Evolutionary conservation across 1,139 yeast species (phyloP).

Genomic region (Hyphopichia pseudoburtonii): DNA sequence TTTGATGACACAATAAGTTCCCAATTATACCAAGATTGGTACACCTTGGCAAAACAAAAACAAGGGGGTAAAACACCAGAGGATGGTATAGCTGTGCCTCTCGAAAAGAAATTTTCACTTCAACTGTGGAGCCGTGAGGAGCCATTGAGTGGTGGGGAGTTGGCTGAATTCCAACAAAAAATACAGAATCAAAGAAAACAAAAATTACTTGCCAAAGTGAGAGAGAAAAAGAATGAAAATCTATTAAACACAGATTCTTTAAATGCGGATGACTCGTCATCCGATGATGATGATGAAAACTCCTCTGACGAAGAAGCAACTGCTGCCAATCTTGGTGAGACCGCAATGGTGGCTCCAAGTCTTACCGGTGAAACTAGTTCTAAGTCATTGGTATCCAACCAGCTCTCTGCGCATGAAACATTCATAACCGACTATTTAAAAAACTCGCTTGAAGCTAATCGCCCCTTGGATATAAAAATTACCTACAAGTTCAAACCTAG

Average conservation of each 20-base stretch:
- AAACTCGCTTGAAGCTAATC: conserved; percentile 37
- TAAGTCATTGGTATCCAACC: conserved; percentile 17
- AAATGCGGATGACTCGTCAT: conserved; percentile 38
- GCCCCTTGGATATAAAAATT: conserved; percentile 62
- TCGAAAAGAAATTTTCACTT: conserved; percentile 38
- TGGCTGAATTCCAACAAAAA: conserved; percentile 45
- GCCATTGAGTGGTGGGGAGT: conserved; percentile 48
- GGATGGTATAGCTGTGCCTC: conserved; percentile 60
- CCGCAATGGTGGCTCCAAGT: conserved; percentile 9
- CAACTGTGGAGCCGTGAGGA: conserved; percentile 47
- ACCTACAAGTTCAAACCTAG: conserved; percentile 57
- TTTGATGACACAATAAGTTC: conserved; percentile 27
- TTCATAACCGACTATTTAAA: conserved; percentile 41
- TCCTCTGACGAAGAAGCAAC: conserved; percentile 20
- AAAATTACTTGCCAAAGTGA: conserved; percentile 50
- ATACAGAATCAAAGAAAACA: conserved; percentile 46
- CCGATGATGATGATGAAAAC: conserved; percentile 39
- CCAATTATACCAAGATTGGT: conserved; percentile 60
- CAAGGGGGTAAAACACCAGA: conserved; percentile 40
- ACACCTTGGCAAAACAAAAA: conserved; percentile 33
- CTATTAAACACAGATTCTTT: conserved; percentile 46
- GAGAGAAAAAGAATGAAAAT: conserved; percentile 56
- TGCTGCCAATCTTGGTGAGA: conserved; percentile 8
- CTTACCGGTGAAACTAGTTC: conserved; percentile 6
- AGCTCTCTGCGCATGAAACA: conserved; percentile 42